Base-by-base conservation (phyloP, 805 yeast genomes). In the Candida taoyuanica region DNA sequence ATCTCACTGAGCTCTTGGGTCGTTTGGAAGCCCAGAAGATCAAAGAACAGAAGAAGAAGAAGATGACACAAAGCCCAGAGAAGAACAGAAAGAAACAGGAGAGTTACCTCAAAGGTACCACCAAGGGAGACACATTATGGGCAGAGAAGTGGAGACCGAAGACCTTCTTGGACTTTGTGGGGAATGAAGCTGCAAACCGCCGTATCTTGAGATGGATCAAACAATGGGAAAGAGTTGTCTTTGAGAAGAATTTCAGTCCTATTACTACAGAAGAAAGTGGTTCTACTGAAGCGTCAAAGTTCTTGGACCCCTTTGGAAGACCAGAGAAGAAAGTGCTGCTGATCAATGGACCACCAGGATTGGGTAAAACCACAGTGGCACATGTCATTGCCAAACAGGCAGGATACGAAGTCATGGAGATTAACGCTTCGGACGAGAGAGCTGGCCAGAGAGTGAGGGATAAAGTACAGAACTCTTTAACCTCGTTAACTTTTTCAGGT, bases 301-400 rank as follows among this genome's bases (percentile, higher is more conserved):
- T 44, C 5, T 30, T 40, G 1, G 87, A 81, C 53, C 74, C 76
- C 1, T 66, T 72, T 29, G 67, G 72, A 20, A 64, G 89, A 39
- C 89, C 89, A 0, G 63, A 59, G 13, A 71, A 71, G 36, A 81
- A 76, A 46, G 69, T 93, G 0, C 56, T 93, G 16, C 63, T 93
- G 29, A 72, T 93, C 9, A 87, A 82, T 56, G 98, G 98, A 0
- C 93, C 96, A 0, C 88, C 96, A 0, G 98, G 98, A 2, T 70
- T 83, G 14, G 98, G 98, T 8, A 91, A 91, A 56, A 89, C 98
- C 0, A 76, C 93, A 0, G 80, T 88, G 2, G 86, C 91, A 0
- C 96, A 89, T 53, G 75, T 87, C 2, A 71, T 88, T 26, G 93
- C 96, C 3, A 71, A 69, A 32, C 95, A 85, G 47, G 73, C 85